These are phyloP conservation scores for Monosporascus sp. DNA, from an alignment of 2,329 filamentous ascomycete species.

Conservation along the genomic window DNA sequence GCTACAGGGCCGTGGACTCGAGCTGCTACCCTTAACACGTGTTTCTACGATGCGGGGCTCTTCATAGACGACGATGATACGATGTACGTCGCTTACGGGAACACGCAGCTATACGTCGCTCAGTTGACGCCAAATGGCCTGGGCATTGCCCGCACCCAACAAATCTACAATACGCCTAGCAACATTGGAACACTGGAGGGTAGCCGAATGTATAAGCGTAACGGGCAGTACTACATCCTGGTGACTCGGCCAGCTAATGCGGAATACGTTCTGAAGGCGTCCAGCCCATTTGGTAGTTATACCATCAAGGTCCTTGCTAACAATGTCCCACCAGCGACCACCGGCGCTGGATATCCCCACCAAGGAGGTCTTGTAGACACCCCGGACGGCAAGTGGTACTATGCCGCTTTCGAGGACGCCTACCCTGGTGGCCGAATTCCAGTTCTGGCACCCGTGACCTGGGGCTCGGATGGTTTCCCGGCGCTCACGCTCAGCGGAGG, in stretches of 20 bases:
- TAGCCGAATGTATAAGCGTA: constrained; percentile 50
- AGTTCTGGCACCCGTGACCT: constrained; percentile 49
- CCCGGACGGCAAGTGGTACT: constrained; percentile 50
- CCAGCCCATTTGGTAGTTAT: constrained; percentile 49
- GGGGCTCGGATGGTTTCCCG: constrained; percentile 48
- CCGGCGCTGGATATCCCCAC: constrained; percentile 41
- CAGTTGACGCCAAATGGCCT: constrained; percentile 44
- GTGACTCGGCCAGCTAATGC: constrained; percentile 38
- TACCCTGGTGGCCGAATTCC: constrained; percentile 55
- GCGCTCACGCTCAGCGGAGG: constrained; percentile 35
- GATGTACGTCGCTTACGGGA: constrained; percentile 54
- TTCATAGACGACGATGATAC: constrained; percentile 53
- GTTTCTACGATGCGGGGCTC: constrained; percentile 54
- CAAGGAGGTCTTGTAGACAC: constrained; percentile 54
- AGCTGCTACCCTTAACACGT: constrained; percentile 29
- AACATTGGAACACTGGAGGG: constrained; percentile 15
- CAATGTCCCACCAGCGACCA: constrained; percentile 36
- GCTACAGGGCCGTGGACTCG: constrained; percentile 40
- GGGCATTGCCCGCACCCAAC: constrained; percentile 24
- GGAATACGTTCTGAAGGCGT: constrained; percentile 45
- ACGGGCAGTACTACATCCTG: constrained; percentile 52
- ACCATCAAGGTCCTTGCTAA: constrained; percentile 38
- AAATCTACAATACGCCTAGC: constrained; percentile 26
- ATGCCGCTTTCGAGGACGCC: constrained; percentile 49
- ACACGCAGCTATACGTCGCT: constrained; percentile 42